Evolutionary conservation across 1,139 yeast species (phyloP).

Genomic region (Pneumocystis sp.): DNA sequence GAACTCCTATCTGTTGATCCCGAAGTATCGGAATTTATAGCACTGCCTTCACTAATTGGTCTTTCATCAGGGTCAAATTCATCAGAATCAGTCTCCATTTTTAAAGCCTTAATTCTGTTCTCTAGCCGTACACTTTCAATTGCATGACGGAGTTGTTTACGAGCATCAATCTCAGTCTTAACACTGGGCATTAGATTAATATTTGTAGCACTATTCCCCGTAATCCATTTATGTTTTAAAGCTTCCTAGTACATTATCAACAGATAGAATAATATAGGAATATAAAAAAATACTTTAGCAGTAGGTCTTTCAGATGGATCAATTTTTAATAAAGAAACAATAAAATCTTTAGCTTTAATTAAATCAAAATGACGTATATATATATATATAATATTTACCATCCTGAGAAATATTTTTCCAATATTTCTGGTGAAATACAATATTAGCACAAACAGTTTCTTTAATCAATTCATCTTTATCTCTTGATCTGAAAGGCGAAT

Average conservation of each 20-base stretch:
- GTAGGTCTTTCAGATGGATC: conserved; percentile 56
- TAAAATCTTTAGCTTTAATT: conserved; percentile 48
- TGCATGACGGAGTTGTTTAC: conserved; percentile 56
- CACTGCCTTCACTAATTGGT: background rate
- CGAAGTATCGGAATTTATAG: conserved; percentile 1
- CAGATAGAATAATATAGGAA: background rate
- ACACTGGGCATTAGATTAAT: conserved; percentile 56
- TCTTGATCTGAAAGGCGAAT: conserved; percentile 81
- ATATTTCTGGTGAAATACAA: conserved; percentile 65
- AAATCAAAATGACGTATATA: background rate
- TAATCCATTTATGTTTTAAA: conserved; percentile 57
- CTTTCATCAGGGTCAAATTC: background rate
- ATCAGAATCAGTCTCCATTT: conserved; percentile 36
- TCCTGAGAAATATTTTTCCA: conserved; percentile 67
- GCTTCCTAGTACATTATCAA: conserved; percentile 24
- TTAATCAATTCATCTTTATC: conserved; percentile 41
- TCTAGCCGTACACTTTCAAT: conserved; percentile 65
- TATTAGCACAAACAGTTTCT: conserved; percentile 11
- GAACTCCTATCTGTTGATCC: background rate
- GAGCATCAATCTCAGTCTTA: conserved; percentile 67
- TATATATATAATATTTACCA: background rate
- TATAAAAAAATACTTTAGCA: conserved; percentile 27
- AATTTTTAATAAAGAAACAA: conserved; percentile 46
- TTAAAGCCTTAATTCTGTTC: conserved; percentile 56
- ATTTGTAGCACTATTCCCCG: conserved; percentile 29